Conservation (phyloP, 1,139 yeast species). For the Yamadazyma conglobata region DNA sequence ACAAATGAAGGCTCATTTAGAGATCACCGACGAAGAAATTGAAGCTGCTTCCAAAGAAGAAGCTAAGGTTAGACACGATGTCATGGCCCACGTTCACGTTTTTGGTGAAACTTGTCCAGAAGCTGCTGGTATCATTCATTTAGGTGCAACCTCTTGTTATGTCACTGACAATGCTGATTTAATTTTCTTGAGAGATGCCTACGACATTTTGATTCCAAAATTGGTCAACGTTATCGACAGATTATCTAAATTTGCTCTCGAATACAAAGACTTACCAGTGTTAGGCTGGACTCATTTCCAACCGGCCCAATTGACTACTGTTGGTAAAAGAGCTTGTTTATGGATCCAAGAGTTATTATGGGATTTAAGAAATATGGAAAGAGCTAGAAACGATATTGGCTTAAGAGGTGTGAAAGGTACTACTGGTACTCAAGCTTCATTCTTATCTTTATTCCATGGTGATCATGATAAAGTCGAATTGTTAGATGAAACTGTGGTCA, state of each 20-base stretch:
- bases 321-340: conserved; percentile 95
- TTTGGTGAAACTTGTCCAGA: conserved; percentile 91
- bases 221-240: conserved; percentile 93
- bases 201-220: conserved; percentile 89
- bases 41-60: conserved; percentile 87
- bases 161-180: conserved; percentile 98
- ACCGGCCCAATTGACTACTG: conserved; percentile 98
- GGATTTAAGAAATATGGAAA: conserved; percentile 93
- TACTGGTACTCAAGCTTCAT: conserved; percentile 98
- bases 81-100: conserved; percentile 98
- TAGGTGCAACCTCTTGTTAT: conserved; percentile 97
- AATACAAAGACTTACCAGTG: conserved; percentile 93
- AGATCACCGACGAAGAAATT: conserved; percentile 89
- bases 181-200: conserved; percentile 92
- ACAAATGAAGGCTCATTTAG: conserved; percentile 74
- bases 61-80: conserved; percentile 98
- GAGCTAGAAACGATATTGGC: conserved; percentile 96
- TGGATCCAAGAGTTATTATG: conserved; percentile 98
- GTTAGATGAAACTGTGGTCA: conserved; percentile 87
- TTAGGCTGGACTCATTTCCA: conserved; percentile 99
- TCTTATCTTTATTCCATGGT: conserved; percentile 91
- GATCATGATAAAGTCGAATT: conserved; percentile 94
- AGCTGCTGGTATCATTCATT: conserved; percentile 96
- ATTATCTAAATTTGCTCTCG: conserved; percentile 79
- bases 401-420: conserved; percentile 99